A percentile compares a stretch with the other conserved stretches of the same genome.
These are phyloP conservation scores for Aureobasidium pullulans DNA, from an alignment of 2,329 filamentous ascomycete species.

Conservation along the genomic window DNA sequence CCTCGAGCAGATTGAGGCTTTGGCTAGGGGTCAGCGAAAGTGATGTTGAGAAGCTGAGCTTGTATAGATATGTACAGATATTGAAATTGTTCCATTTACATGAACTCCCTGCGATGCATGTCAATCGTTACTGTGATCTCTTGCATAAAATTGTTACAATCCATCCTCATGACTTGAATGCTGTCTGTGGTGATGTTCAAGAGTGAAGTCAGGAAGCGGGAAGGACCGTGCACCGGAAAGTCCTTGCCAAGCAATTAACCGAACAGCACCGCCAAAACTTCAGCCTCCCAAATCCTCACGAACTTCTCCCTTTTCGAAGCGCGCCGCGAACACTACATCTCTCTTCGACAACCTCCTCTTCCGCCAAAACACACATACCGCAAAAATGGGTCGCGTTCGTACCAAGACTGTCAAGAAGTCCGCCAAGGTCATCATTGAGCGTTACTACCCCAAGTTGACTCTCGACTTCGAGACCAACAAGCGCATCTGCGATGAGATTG, in stretches of 20 bases:
- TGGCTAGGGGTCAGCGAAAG: neutral
- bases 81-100: neutral
- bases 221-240: neutral
- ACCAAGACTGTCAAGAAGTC: constrained; percentile 68
- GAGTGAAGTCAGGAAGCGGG: neutral
- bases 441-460: constrained; percentile 88
- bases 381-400: constrained; percentile 50
- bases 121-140: too few relatives aligned
- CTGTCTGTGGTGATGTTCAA: neutral
- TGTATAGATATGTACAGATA: constrained; percentile 14
- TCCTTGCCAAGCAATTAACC: neutral
- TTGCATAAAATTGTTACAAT: too few relatives aligned
- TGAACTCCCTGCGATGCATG: neutral
- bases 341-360: constrained; percentile 13
- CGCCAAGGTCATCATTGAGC: constrained; percentile 99
- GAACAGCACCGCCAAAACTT: neutral
- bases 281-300: neutral
- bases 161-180: too few relatives aligned
- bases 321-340: constrained; percentile 8
- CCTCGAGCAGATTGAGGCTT: constrained; percentile 9
- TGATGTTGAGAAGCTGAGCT: neutral
- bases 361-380: constrained; percentile 23
- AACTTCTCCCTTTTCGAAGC: neutral
- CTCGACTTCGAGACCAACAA: constrained; percentile 99
- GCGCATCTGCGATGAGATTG: constrained; percentile 99